Evolutionary conservation across 2,329 filamentous ascomycete species (phyloP), one percentile per base, ranked within the genome.

Genomic region (Stemphylium vesicarium): DNA sequence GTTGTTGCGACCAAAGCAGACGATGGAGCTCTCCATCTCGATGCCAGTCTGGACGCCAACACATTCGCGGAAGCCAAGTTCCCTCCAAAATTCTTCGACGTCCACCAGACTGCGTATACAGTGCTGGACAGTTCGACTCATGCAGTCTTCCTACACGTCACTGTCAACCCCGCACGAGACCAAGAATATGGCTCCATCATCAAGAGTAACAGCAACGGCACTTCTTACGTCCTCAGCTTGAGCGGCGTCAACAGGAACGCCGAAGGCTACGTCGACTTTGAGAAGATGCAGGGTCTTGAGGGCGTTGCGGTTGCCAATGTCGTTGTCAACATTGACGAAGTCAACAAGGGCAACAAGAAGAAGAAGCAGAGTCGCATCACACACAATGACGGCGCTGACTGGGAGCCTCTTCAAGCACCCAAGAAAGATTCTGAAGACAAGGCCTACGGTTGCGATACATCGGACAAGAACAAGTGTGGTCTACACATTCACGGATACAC

Each of bases 141-240:
- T 75, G 90, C 95, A 1, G 84, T 99, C 54, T 98, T 98, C 77
- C 79, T 99, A 53, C 96, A 98, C 70, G 94, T 98, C 41, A 92
- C 90, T 0, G 91, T 91, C 36, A 88, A 90, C 66, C 84, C 83
- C 36, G 79, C 80, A 3, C 73, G 81, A 45, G 88, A 86, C 15
- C 85, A 84, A 45, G 85, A 89, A 56, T 92, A 90, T 66, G 95
- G 95, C 33, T 89, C 89, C 20, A 91, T 99, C 65, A 86, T 99
- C 77, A 99, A 98, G 84, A 97, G 92, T 71, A 99, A 99, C 79
- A 97, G 92, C 67, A 98, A 99, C 71, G 95, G 95, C 49, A 99
- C 95, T 0, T 95, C 90, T 1, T 99, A 97, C 69, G 91, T 96
- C 11, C 80, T 96, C 61, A 96, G 91, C 75, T 82, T 95, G 20